Base-by-base conservation (phyloP, 2,329 filamentous ascomycete species). In the Lecanicillium sp. region DNA sequence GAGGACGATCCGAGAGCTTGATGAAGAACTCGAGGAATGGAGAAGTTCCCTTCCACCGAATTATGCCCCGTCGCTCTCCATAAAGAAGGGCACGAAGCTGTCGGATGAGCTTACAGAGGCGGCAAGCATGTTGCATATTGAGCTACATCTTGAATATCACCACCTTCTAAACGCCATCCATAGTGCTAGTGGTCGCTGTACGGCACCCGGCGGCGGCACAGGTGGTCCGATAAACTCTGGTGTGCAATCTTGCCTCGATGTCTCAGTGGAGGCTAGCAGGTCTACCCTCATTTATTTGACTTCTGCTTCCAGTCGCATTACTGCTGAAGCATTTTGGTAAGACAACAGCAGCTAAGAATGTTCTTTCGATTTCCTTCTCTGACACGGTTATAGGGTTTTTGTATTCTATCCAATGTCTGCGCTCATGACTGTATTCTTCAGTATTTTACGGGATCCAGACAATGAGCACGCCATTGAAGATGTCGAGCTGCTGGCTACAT, bases 331-430 rank as follows among this genome's bases (percentile, higher is more conserved):
- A 9, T 75, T 75, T 45, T 73, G 69, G 69, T 72, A 53, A 45
- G 62, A n/a, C n/a, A n/a, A n/a, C n/a, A n/a, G 48, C 30, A 2
- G 6, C 11, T 2, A 2, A 17, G 14, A 33, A 19, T 6, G 14
- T 11, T 17, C 13, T 15, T 40, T 25, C 20, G 15, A 11, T 38
- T 39, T 11, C 40, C 13, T 1, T 1, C 5, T 6, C 22, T 20
- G 9, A 14, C n/a, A 35, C 16, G 13, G n/a, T 5, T 4, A 38
- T 3, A 76, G 73, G 71, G 53, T 66, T n/a, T 51, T 75, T 4
- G 58, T 74, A 3, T 77, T 74, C 47, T 78, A 78, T 39, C 73
- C 73, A 1, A 66, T 73, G 39, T 67, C 70, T 0, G 73, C 73
- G 1, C 56, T 74, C 12, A 57, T 76, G 38, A 64, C 63, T 1